Base-by-base conservation (phyloP, 768 basidiomycete species). In the Hericium erinaceus region DNA sequence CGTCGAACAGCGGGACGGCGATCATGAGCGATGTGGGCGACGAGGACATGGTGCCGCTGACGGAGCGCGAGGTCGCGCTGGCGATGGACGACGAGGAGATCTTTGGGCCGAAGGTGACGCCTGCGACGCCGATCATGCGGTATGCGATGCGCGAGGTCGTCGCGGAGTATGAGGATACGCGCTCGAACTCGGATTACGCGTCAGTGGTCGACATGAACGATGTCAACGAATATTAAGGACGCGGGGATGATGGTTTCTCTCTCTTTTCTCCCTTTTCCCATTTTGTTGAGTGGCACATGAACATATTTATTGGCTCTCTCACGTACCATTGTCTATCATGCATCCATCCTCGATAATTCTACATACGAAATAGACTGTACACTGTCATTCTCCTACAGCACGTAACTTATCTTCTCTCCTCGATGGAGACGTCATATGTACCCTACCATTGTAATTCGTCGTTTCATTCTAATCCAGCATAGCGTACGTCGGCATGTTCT, bases 401-500 rank as follows among this genome's bases (percentile, higher is more conserved):
- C 11, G 16, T 11, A 51, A 13, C 16, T 13, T 20, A 52, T 50
- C 4, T 33, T 33, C 33, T 33, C 33, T 33, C 33, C 33, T 33
- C 15, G 44, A 46, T 46, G 20, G n/a, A 44, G 16, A 46, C 44
- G 9, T 18, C 16, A 20, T 46, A 18, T 46, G 44, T 20, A 46
- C 20, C 33, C 33, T 33, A 33, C 33, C 33, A 46, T 11, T 46
- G 44, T 46, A 46, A 40, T 5, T 49, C 13, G 15, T 37, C 40
- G 22, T 2, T 40, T 55, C 55, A 61, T 28, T 84, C 82, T 22
- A 80, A 65, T 3, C 86, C 92, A 1, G 87, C 89, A 70, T 85
- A 97, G 62, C 89, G 81, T 16, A 98, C 86, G 67, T 98, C 95
- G 20, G 92, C 94, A 64, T 95, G 83, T 8, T 76, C 76, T 62